A percentile compares a stretch with the other conserved stretches of the same genome.
Evolutionary conservation across 257 asterid genomes (phyloP).

Genomic region (Petrea volubilis): DNA sequence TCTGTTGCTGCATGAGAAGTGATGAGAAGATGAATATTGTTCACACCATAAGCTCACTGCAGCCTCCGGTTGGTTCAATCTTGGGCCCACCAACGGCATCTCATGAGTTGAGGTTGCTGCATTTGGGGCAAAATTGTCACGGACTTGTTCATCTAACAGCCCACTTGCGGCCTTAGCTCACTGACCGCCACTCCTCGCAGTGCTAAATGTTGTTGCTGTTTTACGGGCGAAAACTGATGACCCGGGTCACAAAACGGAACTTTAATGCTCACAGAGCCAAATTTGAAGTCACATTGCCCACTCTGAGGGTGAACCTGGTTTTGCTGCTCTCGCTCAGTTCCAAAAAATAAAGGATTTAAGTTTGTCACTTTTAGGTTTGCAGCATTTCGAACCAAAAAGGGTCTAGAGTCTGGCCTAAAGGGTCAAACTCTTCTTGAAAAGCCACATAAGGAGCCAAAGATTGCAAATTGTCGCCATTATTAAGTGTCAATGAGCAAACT

Average conservation of each 20-base stretch:
- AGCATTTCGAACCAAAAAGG: neutral
- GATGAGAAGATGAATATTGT: neutral
- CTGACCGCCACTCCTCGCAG: no score
- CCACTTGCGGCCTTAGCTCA: no score
- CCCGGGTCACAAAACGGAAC: slow-evolving; percentile 12
- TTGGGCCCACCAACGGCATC: slow-evolving; percentile 10
- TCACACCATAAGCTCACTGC: neutral
- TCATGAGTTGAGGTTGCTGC: neutral
- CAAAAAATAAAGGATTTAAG: neutral
- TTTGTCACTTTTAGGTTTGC: no score
- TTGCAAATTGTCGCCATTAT: neutral
- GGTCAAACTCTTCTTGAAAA: slow-evolving; percentile 5
- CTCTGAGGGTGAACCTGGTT: neutral
- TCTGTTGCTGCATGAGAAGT: slow-evolving; percentile 21
- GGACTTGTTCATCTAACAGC: no score
- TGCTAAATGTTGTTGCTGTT: slow-evolving; percentile 3
- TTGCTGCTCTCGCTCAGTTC: neutral
- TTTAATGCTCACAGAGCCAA: neutral
- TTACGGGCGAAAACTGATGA: neutral
- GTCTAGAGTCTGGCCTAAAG: slow-evolving; percentile 9
- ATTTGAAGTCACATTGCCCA: neutral
- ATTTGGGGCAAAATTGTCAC: slow-evolving; percentile 8
- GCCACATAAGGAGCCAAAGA: slow-evolving; percentile 4
- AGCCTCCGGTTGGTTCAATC: neutral
- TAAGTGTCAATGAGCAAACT: neutral